Conservation (phyloP, 2,329 filamentous ascomycete genomes). For the Coniochaeta sp. region DNA sequence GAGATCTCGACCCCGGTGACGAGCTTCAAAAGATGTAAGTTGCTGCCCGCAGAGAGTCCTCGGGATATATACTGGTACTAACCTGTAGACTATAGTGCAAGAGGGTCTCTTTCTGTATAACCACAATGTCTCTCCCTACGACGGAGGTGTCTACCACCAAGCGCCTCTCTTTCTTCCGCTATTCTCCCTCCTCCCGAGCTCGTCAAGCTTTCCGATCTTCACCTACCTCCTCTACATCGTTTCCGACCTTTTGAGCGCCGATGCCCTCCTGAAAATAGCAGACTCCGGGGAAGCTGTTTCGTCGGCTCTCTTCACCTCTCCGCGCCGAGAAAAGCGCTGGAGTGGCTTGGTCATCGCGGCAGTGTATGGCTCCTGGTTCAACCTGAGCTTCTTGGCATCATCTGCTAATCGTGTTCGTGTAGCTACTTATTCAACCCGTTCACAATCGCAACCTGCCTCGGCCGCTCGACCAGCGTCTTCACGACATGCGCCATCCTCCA, state of each 20-base stretch:
- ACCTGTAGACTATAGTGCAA: constrained; percentile 56
- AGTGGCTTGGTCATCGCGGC: constrained; percentile 70
- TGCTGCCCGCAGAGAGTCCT: background rate
- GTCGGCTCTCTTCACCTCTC: constrained; percentile 72
- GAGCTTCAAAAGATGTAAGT: constrained; percentile 92
- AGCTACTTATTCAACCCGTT: constrained; percentile 95
- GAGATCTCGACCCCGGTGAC: constrained; percentile 96
- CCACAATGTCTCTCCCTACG: constrained; percentile 93
- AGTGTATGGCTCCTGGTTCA: constrained; percentile 46
- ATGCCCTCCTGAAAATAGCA: constrained; percentile 72
- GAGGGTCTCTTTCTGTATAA: constrained; percentile 95
- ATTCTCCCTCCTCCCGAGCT: constrained; percentile 79
- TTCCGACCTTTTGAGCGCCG: constrained; percentile 75
- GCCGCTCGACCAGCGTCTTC: constrained; percentile 81
- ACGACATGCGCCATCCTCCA: constrained; percentile 82
- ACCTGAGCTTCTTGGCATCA: background rate
- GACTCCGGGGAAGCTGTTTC: constrained; percentile 70
- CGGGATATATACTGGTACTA: background rate
- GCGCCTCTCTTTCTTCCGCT: constrained; percentile 85
- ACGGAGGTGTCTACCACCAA: constrained; percentile 78
- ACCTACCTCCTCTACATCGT: constrained; percentile 74
- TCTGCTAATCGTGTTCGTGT: background rate
- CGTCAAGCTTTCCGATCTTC: constrained; percentile 58
- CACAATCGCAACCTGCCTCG: constrained; percentile 84
- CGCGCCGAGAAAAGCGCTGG: constrained; percentile 68